Conservation (phyloP, 2,329 filamentous ascomycete species). For the Fusarium mangiferae region DNA sequence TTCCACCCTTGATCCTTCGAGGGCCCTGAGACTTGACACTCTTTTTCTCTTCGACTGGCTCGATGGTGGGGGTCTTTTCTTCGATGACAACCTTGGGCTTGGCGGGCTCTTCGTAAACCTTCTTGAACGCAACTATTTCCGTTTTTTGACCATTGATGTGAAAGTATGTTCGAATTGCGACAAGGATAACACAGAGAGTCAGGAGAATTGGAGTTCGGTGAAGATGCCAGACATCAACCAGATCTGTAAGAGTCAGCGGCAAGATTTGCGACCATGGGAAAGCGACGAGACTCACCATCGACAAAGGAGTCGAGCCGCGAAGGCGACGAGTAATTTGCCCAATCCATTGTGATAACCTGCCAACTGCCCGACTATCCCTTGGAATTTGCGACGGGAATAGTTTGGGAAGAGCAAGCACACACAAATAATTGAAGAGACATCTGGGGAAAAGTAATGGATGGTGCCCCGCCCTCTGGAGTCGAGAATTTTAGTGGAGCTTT, state of each 20-base stretch:
- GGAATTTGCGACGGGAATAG: neutral
- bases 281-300: conserved; percentile 32
- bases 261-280: conserved; percentile 4
- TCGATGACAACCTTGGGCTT: conserved; percentile 15
- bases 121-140: conserved; percentile 52
- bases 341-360: conserved; percentile 37
- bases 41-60: conserved; percentile 43
- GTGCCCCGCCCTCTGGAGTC: conserved; percentile 38
- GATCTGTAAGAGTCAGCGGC: conserved; percentile 42
- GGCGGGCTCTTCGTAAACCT: conserved; percentile 46
- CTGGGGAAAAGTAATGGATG: conserved; percentile 32
- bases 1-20: conserved; percentile 59
- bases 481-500: conserved; percentile 36
- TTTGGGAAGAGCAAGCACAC: conserved; percentile 16
- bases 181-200: conserved; percentile 50
- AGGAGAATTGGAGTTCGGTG: conserved; percentile 59
- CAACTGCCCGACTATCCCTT: conserved; percentile 15
- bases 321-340: conserved; percentile 41
- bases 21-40: conserved; percentile 55
- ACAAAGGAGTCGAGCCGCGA: conserved; percentile 40
- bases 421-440: conserved; percentile 22
- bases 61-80: conserved; percentile 31
- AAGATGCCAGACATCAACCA: conserved; percentile 58
- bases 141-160: conserved; percentile 50
- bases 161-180: conserved; percentile 56